Evolutionary conservation across 78 protist genomes (phyloP), one percentile per base, ranked within the genome.

Genomic region (Chrysochromulina parva): DNA sequence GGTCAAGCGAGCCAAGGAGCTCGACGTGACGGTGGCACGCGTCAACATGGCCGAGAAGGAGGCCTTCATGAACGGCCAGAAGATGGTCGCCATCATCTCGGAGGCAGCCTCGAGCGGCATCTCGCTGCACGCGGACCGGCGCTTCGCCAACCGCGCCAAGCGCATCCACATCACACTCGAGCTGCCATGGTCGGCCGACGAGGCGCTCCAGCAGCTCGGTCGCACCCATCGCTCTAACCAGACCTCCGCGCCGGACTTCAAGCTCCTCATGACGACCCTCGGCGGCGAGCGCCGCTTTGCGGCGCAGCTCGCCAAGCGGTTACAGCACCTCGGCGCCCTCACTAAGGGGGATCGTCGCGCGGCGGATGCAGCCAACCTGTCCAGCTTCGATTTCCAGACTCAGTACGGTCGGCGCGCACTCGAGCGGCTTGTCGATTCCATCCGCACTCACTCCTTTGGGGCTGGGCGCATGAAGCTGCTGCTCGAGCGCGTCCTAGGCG

Each of bases 221-320:
- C 82, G 53, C 53, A 48, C 59, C 2, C 50, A 82, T 28, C 48
- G 88, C 0, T 50, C 78, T 1, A 74, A 74, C 38, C 91, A 89
- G 73, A 0, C 3, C 48, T 26, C 62, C 1, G 91, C 71, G 52
- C 91, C 91, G 62, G 55, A 47, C 54, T 89, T 74, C 86, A 1
- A 14, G 24, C 66, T 89, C 24, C 52, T 89, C 10, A 74, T 74
- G 50, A 74, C 86, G 13, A 60, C 24, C 48, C 0, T 91, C 48
- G 93, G 84, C 1, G 93, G 93, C 19, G 93, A 91, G 85, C 60
- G 67, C 5, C 57, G 93, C 26, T 91, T 91, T 73, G 90, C 82
- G 1, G 14, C 90, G 17, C 90, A 90, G 19, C 86, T 91, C 7
- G 88, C 93, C 47, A 62, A 57, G 65, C 90, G 93, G 7, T 81